Evolutionary conservation across 1,284 basidiomycete genomes (phyloP), one percentile per base, ranked within the genome.

Genomic region (Tilletia walkeri): DNA sequence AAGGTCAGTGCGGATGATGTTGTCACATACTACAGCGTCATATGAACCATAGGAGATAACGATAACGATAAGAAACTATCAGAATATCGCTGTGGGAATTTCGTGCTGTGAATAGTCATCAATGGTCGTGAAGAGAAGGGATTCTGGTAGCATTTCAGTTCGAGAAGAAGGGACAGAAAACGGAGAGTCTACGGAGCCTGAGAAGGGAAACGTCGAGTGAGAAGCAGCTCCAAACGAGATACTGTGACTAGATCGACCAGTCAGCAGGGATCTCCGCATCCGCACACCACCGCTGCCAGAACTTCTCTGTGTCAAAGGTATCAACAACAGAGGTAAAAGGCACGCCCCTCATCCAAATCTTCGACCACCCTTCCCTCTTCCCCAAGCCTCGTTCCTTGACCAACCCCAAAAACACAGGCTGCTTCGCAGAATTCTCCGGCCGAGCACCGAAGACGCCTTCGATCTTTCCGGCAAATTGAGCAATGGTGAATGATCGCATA

Each of bases 281-380:
- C 36, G 59, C 59, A 39, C 59, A 38, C 59, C 59, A 63, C 16
- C 59, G 59, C 34, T 36, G 30, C 59, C 59, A 63, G 59, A 63
- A 63, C 30, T 38, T 24, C 16, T 63, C 59, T 2, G 59, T 6
- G 14, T 63, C n/a, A 36, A 63, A 34, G 36, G 12, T 7, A 10
- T 63, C 59, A 14, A 38, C 12, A 63, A 36, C 14, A 1, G 59
- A 39, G 59, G 16, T 41, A n/a, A 16, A 63, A 3, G 59, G 7
- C 34, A 38, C 39, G 12, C 36, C 9, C 4, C 59, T 34, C 59
- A 16, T 16, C 16, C 36, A 63, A 16, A 63, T 14, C 59, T 41
- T 38, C 6, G 59, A 63, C 59, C 59, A 63, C 4, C 36, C 36
- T 38, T 18, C 30, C 9, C 36, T 9, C 9, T 18, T 24, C 12